Evolutionary conservation across 345 rosid genomes (phyloP), one percentile per base, ranked within the genome.

Genomic region (Camelina laxa): DNA sequence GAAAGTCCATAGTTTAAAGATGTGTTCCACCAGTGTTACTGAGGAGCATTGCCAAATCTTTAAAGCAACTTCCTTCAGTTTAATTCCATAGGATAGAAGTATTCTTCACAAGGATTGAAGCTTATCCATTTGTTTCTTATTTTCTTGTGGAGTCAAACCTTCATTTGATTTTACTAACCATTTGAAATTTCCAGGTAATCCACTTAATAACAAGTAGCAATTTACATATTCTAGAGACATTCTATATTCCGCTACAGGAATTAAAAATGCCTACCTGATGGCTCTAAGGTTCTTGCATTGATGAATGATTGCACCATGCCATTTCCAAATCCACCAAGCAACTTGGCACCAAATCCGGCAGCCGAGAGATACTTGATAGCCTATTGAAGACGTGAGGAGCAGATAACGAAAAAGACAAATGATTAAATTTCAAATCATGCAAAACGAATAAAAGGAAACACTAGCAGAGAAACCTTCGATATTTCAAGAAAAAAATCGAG

Each of bases 291-390:
- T 19, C 97, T 81, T 27, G 99, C 98, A 79, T 87, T 17, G 48
- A 92, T 92, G 79, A 92, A 95, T 24, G 99, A 95, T 50, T 92
- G 99, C 63, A 90, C 93, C 97, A 90, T 95, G 77, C 99, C 97
- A 84, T 95, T 95, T 71, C 82, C 92, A 80, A 95, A 95, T 61
- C 90, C 85, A 20, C 88, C 97, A 21, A 95, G 92, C 83, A 95
- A 84, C 84, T 95, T 89, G 15, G 97, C 99, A 69, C 99, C 98
- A 82, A 95, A 92, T 75, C 99, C 97, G 10, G 97, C 97, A 79
- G 92, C 88, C 3, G 97, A 92, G 62, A 95, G 97, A 86, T 90
- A 85, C 73, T 92, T 90, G 91, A 95, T 92, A 50, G 96, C 89
- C 97, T 94, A 66, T 51, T 41, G 80, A 80, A 85, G 22, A 71